Percentiles rank a stretch among this genome's conserved stretches.
Evolutionary conservation across 2,329 filamentous ascomycete genomes (phyloP).

Genomic region (Coniochaeta sp.): DNA sequence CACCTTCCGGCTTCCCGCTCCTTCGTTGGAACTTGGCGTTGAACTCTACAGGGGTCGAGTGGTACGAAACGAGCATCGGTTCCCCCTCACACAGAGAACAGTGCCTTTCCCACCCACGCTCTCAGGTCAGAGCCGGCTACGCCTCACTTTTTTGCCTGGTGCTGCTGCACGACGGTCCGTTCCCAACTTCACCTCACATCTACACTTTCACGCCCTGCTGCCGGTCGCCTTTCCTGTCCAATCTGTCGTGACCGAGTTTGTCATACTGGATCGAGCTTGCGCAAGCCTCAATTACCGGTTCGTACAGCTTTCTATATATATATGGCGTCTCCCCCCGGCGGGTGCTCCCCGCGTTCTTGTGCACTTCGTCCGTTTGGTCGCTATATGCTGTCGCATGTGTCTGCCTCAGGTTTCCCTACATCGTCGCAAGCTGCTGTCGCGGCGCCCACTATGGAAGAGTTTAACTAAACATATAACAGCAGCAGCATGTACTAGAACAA

Average conservation of each 20-base stretch:
- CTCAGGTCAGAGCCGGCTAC: slow-evolving; percentile 10
- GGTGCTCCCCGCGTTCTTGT: background rate
- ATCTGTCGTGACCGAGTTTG: slow-evolving; percentile 1
- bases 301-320: slow-evolving; percentile 9
- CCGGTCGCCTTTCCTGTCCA: slow-evolving; percentile 10
- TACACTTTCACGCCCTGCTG: background rate
- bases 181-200: slow-evolving; percentile 2
- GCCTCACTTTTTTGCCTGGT: slow-evolving; percentile 18
- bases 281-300: background rate
- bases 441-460: background rate
- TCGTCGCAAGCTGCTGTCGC: slow-evolving; percentile 4
- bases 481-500: slow-evolving; percentile 31
- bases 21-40: background rate
- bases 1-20: background rate
- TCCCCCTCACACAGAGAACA: background rate
- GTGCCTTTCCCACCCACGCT: slow-evolving; percentile 2
- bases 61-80: background rate
- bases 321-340: slow-evolving; percentile 8
- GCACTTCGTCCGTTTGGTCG: slow-evolving; percentile 4
- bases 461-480: slow-evolving; percentile 17
- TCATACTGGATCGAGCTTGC: background rate
- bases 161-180: background rate
- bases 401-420: slow-evolving; percentile 2
- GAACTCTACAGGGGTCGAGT: background rate
- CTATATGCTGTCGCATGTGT: background rate